phyloP scores from a whole-genome alignment of 768 basidiomycete species.

The Serpula lacrymans region DNA sequence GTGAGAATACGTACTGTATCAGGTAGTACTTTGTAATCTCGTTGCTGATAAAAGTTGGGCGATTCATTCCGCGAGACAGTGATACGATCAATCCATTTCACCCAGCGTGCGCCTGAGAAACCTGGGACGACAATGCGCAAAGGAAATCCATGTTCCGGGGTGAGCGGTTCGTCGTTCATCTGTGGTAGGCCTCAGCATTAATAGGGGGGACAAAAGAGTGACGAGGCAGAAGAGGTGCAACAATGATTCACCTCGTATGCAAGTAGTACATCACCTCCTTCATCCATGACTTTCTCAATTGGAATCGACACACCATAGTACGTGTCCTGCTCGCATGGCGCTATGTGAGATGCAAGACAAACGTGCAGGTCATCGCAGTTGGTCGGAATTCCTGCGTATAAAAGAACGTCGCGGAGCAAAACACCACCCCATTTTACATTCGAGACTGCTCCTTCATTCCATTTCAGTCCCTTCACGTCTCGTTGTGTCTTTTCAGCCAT shows the following conservation, averaged over 20 bases:
- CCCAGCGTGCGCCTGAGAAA: slow-evolving; percentile 67
- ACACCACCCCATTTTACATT: slow-evolving; percentile 69
- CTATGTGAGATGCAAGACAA: slow-evolving; percentile 59
- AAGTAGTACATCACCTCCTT: slow-evolving; percentile 51
- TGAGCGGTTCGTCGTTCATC: slow-evolving; percentile 65
- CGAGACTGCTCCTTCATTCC: slow-evolving; percentile 67
- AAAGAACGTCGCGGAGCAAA: slow-evolving; percentile 53
- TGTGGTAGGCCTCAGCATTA: no score
- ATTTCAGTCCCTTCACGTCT: slow-evolving; percentile 53
- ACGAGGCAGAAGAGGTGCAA: slow-evolving; percentile 1
- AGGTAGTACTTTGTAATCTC: slow-evolving; percentile 66
- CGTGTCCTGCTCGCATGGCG: slow-evolving; percentile 56
- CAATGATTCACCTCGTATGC: slow-evolving; percentile 52
- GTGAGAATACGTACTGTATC: slow-evolving; percentile 35
- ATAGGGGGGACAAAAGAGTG: neutral
- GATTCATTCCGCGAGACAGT: slow-evolving; percentile 51
- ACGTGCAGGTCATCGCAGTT: slow-evolving; percentile 40
- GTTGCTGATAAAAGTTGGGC: slow-evolving; percentile 68
- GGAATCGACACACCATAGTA: slow-evolving; percentile 67
- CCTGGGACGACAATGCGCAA: slow-evolving; percentile 69
- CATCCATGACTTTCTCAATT: slow-evolving; percentile 44
- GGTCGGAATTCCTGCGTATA: slow-evolving; percentile 36
- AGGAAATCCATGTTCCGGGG: slow-evolving; percentile 62
- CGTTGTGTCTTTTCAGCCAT: slow-evolving; percentile 52
- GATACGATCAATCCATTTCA: slow-evolving; percentile 72